Base-by-base conservation (phyloP, 257 asterid genomes). In the Solanum bukasovii region DNA sequence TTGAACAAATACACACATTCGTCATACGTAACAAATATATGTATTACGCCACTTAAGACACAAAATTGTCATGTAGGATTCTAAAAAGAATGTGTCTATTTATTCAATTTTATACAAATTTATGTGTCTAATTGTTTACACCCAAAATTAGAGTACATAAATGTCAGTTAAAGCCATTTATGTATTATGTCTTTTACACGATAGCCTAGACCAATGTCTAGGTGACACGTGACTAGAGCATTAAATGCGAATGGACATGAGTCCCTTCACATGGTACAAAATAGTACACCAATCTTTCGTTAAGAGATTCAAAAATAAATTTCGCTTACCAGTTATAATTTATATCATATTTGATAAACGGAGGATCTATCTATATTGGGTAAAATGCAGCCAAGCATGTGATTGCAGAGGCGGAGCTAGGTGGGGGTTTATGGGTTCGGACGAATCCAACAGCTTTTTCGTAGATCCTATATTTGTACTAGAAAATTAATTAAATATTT, bases 381-480 rank as follows among this genome's bases (percentile, higher is more conserved):
- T 52, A 52, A 18, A 52, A 52, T 16, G 9, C n/a, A 52, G 63
- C 63, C 63, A 56, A 56, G 25, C 65, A 56, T 20, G 65, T 56
- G 23, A 16, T 42, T 42, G 1, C 1, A 5, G 23, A 14, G 21
- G 3, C 3, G 3, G 8, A 49, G 23, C 1, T 49, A 49, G 23
- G 9, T 49, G 61, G 0, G 61, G 21, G 1, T 49, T 49, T 5
- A 49, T 49, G 21, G 3, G 6, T 49, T 49, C 3, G 1, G 61
- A 49, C 0, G 3, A 14, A 49, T 5, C 18, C 21, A 49, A 14
- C 0, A 1, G 0, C 0, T 49, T 49, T 49, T 16, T 14, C 1
- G 3, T 14, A 49, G 21, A 49, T 1, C 0, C 6, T 49, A 14
- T 49, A 49, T 2, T 49, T 49, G 1, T 49, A 14, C 0, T 49